Conservation (phyloP, 2,329 filamentous ascomycete species). For the Biscogniauxia mediterranea region DNA sequence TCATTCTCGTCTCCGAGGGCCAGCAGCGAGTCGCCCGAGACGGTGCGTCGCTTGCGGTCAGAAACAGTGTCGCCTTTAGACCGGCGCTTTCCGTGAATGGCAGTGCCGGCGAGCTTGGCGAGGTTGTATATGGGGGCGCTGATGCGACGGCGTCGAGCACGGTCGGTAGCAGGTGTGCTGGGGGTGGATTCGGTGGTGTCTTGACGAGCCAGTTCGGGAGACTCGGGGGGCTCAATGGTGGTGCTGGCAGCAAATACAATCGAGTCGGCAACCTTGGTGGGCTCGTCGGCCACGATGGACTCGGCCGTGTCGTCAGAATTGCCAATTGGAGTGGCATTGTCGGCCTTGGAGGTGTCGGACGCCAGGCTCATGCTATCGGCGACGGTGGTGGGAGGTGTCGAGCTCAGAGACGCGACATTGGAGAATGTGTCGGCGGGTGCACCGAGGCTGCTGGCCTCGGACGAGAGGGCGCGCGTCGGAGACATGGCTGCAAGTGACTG, state of each 20-base stretch:
- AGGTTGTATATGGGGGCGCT: constrained; percentile 66
- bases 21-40: constrained; percentile 41
- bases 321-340: constrained; percentile 55
- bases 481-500: constrained; percentile 23
- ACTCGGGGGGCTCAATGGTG: constrained; percentile 9
- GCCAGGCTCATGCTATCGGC: constrained; percentile 60
- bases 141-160: constrained; percentile 55
- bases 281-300: constrained; percentile 22
- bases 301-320: constrained; percentile 35
- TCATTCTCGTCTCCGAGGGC: constrained; percentile 25
- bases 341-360: constrained; percentile 58
- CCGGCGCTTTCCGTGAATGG: constrained; percentile 56
- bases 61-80: constrained; percentile 49
- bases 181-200: constrained; percentile 18
- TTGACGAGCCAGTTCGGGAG: constrained; percentile 6
- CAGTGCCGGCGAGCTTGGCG: constrained; percentile 59
- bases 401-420: constrained; percentile 55
- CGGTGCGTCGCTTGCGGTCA: constrained; percentile 45
- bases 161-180: constrained; percentile 35
- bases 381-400: constrained; percentile 66
- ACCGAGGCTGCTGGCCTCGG: constrained; percentile 29
- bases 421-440: constrained; percentile 42
- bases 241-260: constrained; percentile 25
- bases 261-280: constrained; percentile 24
- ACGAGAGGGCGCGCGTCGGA: constrained; percentile 30